These are phyloP conservation scores for Colletotrichum sp. DNA, from an alignment of 2,329 filamentous ascomycete species.

Conservation along the genomic window DNA sequence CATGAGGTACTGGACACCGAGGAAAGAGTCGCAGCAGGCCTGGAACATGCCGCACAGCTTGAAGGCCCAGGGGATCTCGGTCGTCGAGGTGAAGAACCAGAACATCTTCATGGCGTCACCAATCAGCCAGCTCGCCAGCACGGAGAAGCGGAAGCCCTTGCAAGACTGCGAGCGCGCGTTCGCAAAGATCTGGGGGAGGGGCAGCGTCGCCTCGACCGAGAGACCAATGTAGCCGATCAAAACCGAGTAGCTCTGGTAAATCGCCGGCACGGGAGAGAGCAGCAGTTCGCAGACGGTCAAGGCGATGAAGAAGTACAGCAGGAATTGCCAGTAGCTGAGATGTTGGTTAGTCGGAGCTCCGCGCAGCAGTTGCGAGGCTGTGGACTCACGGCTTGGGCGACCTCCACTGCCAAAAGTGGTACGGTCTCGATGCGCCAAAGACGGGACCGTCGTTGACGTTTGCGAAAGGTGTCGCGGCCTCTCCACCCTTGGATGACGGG, in stretches of 20 bases:
- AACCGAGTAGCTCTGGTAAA: constrained; percentile 71
- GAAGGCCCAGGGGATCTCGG: constrained; percentile 77
- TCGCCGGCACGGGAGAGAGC: constrained; percentile 58
- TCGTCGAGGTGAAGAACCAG: constrained; percentile 77
- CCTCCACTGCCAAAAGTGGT: constrained; percentile 85
- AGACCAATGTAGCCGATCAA: constrained; percentile 78
- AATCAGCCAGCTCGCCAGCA: constrained; percentile 78
- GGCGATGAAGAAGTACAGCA: constrained; percentile 68
- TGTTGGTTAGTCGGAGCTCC: background rate
- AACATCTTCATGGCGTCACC: constrained; percentile 90
- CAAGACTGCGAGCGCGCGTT: constrained; percentile 74
- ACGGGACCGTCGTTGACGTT: constrained; percentile 46
- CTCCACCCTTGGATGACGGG: constrained; percentile 64
- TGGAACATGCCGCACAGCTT: constrained; percentile 86
- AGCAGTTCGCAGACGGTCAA: constrained; percentile 72
- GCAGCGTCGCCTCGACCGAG: constrained; percentile 80
- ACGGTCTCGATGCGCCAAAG: constrained; percentile 62
- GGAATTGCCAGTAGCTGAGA: constrained; percentile 76
- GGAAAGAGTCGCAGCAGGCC: constrained; percentile 74
- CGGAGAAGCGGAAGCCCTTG: constrained; percentile 78
- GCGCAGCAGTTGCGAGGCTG: background rate
- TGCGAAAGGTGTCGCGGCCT: constrained; percentile 67
- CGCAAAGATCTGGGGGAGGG: constrained; percentile 77
- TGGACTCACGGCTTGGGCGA: constrained; percentile 66
- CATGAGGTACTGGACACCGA: constrained; percentile 77